Conservation (phyloP, 1,139 yeast genomes). For the Yarrowia galli region DNA sequence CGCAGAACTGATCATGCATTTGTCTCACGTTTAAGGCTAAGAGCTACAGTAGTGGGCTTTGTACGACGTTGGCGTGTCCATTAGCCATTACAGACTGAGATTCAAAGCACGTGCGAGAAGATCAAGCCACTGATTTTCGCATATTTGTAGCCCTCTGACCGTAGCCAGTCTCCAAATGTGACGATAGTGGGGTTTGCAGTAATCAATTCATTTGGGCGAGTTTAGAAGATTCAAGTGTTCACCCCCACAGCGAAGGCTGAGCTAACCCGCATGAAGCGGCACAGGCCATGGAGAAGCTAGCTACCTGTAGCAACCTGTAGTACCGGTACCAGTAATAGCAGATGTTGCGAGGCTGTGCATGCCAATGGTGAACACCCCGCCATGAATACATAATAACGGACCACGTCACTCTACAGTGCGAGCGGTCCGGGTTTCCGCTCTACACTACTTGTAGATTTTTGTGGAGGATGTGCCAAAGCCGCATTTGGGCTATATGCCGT, state of each 20-base stretch:
- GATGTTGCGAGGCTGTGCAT: slow-evolving; percentile 13
- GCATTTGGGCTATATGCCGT: not conserved
- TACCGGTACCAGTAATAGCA: not conserved
- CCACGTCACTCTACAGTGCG: not conserved
- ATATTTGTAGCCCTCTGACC: too few species aligned
- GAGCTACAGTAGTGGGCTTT: not conserved
- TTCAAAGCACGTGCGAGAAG: not conserved
- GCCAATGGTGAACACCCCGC: not conserved
- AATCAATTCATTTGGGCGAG: too few species aligned
- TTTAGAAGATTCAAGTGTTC: too few species aligned
- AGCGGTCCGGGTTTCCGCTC: too few species aligned
- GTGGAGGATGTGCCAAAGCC: not conserved
- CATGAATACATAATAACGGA: not conserved
- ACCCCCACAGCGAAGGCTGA: not conserved
- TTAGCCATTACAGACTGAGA: not conserved
- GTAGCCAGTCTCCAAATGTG: too few species aligned
- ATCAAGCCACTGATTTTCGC: not conserved
- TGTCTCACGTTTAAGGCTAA: slow-evolving; percentile 8
- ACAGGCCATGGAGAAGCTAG: not conserved
- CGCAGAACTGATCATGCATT: slow-evolving; percentile 1
- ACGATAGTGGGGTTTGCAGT: too few species aligned
- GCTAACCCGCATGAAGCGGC: slow-evolving; percentile 13
- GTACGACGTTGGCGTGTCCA: not conserved
- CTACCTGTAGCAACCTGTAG: too few species aligned
- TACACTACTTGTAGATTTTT: not conserved